Evolutionary conservation across 1,284 basidiomycete genomes (phyloP).

Genomic region (Ceratobasidium sp.): DNA sequence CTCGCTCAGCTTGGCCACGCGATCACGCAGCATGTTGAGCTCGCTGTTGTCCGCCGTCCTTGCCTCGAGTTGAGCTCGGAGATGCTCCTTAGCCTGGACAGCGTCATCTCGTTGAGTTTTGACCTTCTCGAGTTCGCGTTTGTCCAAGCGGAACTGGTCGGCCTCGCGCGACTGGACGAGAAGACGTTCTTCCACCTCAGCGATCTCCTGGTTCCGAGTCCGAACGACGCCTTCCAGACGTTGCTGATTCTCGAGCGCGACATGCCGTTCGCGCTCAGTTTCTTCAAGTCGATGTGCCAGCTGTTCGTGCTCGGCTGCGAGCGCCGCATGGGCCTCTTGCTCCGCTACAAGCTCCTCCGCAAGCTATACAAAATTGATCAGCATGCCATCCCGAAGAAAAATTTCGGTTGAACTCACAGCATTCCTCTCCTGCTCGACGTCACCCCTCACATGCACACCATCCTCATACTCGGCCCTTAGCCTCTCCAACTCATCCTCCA

Average conservation of each 20-base stretch:
- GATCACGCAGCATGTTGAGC: slow-evolving; percentile 13
- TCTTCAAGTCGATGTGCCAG: slow-evolving; percentile 21
- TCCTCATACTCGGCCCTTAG: slow-evolving; percentile 35
- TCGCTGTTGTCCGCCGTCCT: slow-evolving; percentile 3
- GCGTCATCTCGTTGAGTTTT: slow-evolving; percentile 42
- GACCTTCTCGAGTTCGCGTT: slow-evolving; percentile 37
- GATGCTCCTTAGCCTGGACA: slow-evolving; percentile 34
- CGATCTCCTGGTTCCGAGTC: slow-evolving; percentile 39
- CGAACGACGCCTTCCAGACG: slow-evolving; percentile 40
- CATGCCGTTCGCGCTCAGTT: slow-evolving; percentile 11
- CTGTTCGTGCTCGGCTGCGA: slow-evolving; percentile 23
- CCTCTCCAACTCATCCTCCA: slow-evolving; percentile 42
- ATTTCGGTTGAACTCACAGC: slow-evolving; percentile 3
- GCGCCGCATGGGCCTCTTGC: slow-evolving; percentile 24
- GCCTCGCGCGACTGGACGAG: slow-evolving; percentile 27
- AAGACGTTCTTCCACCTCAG: slow-evolving; percentile 31
- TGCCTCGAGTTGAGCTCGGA: slow-evolving; percentile 25
- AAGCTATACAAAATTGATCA: background rate
- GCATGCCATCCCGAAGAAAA: background rate
- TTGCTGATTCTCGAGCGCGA: slow-evolving; percentile 28
- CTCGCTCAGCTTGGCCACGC: slow-evolving; percentile 67
- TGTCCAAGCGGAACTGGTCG: slow-evolving; percentile 20
- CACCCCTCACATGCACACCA: slow-evolving; percentile 9
- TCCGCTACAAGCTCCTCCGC: slow-evolving; percentile 15
- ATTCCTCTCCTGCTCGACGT: slow-evolving; percentile 34